Evolutionary conservation across 148 eudicot species (phyloP), one percentile per base, ranked within the genome.

Genomic region (Cornus florida): DNA sequence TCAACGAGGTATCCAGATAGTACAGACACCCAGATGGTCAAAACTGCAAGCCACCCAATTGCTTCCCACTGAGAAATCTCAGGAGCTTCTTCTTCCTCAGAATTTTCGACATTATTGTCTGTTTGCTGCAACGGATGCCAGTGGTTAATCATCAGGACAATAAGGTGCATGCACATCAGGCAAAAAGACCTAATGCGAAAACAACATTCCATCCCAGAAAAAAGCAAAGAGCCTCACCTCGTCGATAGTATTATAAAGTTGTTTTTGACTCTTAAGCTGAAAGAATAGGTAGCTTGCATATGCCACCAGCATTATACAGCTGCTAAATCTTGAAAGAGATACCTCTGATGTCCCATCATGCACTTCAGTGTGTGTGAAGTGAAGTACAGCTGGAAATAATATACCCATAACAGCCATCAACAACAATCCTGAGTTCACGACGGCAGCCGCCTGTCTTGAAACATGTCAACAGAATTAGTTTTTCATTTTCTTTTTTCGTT

Each of bases 341-440:
- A 95, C 81, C 91, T 91, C 98, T 32, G 97, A 95, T 83, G 89
- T 93, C 70, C 97, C 98, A 83, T 82, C 85, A 72, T 94, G 97
- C 80, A 87, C 87, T 86, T 95, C 98, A 13, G 99, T 87, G 79
- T 88, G 95, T 65, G 99, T 95, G 75, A 92, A 91, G 81, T 95
- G 99, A 80, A 95, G 97, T 72, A 95, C 97, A 69, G 99, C 98
- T 56, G 99, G 99, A 83, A 92, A 93, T 28, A 90, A 81, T 76
- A 93, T 84, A 76, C 99, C 93, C 99, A 95, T 95, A 69, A 95
- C 99, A 84, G 99, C 99, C 99, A 95, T 95, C 88, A 95, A 87
- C 82, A 93, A 83, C 83, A 95, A 84, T 70, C 99, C 98, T 22
- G 97, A 92, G 67, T 86, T 92, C 84, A 95, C 97, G 72, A 86